Evolutionary conservation across 2,329 filamentous ascomycete species (phyloP), one percentile per base, ranked within the genome.

Genomic region (Neospermospora avenae): DNA sequence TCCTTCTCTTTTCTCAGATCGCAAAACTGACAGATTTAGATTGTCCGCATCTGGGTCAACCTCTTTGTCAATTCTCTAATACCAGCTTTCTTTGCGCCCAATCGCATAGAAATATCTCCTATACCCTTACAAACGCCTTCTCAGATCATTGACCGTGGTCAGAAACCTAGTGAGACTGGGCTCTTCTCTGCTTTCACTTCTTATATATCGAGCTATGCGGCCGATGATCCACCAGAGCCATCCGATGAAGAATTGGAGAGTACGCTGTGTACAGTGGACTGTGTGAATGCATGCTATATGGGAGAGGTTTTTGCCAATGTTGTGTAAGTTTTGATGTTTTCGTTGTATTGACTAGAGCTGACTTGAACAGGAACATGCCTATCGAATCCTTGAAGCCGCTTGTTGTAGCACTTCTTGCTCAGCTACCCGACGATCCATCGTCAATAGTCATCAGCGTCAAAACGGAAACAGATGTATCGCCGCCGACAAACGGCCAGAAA

Each of bases 141-240:
- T 10, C 93, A 97, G 71, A 85, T 98, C 52, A 93, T 99, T 65
- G 95, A 98, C 72, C 86, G 93, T 59, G 92, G 87, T 59, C 82
- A 89, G 44, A 89, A 91, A 65, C 80, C 87, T 35, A 84, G 81
- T 60, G 95, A 99, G 28, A 86, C 87, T 2, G 92, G 95, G 5
- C 84, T 99, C 53, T 92, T 99, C 73, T 96, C 93, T 3, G 92
- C 93, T 0, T 91, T 99, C 69, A 96, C 93, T 0, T 96, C 90
- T 4, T 99, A 98, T 70, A 92, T 99, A 34, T 96, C 93, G n/a
- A 98, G 93, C 74, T 98, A 99, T 73, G 95, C 96, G 44, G 96
- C 95, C 11, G 95, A 98, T 74, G 95, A 99, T 71, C 95, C 95
- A 13, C 95, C 95, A 0, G 95, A 99, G 76, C 95, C 95, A 2